phyloP scores from a whole-genome alignment of 1,284 basidiomycete genomes.

The Pascua guehoae region DNA sequence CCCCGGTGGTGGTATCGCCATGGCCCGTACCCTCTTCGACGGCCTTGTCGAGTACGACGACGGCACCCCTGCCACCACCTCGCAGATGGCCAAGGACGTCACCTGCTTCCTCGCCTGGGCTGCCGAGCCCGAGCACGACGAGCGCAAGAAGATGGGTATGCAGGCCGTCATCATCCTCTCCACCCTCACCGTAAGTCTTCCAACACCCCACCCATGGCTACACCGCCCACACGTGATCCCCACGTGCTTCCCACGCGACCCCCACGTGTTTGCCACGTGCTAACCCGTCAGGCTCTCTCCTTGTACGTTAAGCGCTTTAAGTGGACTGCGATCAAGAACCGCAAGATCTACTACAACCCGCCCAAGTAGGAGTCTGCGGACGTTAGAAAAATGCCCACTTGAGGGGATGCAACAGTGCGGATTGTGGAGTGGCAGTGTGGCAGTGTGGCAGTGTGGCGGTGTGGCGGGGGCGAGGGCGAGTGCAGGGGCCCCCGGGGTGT shows the following conservation, averaged over 20 bases:
- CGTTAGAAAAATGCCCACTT: not conserved
- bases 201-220: too few relatives aligned
- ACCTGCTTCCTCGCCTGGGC: conserved; percentile 92
- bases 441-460: too few relatives aligned
- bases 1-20: conserved; percentile 95
- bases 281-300: conserved; percentile 53
- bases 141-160: conserved; percentile 93
- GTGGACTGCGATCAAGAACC: conserved; percentile 5
- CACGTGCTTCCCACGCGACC: not conserved
- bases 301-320: conserved; percentile 5
- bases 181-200: conserved; percentile 57
- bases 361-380: not conserved
- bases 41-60: conserved; percentile 93
- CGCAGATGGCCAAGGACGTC: conserved; percentile 99
- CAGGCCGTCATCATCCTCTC: conserved; percentile 84
- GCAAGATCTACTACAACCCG: conserved; percentile 10
- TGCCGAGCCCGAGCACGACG: conserved; percentile 95
- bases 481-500: too few relatives aligned
- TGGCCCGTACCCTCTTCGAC: conserved; percentile 96
- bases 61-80: conserved; percentile 92
- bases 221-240: too few relatives aligned
- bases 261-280: conserved; percentile 35
- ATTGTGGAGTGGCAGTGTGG: not conserved
- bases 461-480: too few relatives aligned
- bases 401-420: not conserved